Evolutionary conservation across 2,329 filamentous ascomycete species (phyloP).

Genomic region (Cercospora sesami): DNA sequence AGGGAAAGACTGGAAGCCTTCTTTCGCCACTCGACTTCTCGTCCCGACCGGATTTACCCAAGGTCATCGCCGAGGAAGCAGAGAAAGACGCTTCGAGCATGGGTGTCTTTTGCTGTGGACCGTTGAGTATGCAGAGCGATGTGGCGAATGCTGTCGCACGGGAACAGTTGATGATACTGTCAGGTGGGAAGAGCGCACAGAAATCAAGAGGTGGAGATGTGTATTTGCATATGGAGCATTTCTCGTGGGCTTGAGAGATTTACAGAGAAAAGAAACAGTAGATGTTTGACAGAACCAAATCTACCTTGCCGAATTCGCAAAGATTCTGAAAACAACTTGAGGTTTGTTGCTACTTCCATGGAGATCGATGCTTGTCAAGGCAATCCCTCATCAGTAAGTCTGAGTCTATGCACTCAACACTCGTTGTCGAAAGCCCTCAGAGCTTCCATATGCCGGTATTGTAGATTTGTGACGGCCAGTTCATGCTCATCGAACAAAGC

Average conservation of each 20-base stretch:
- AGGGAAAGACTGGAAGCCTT: background rate
- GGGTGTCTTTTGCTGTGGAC: conserved; percentile 48
- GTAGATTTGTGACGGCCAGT: no score
- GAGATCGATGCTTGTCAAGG: background rate
- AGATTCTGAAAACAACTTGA: background rate
- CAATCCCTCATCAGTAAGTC: background rate
- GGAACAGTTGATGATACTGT: conserved; percentile 44
- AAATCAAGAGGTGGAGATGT: conserved; percentile 27
- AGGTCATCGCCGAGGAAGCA: conserved; percentile 31
- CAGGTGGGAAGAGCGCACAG: conserved; percentile 26
- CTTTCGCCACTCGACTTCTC: conserved; percentile 15
- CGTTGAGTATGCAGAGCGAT: conserved; percentile 50
- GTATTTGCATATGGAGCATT: conserved; percentile 52
- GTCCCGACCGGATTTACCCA: conserved; percentile 41
- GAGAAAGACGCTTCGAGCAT: conserved; percentile 25
- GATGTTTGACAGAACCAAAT: background rate
- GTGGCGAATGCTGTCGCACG: conserved; percentile 50
- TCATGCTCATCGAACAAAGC: no score
- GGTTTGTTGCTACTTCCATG: background rate
- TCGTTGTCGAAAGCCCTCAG: background rate
- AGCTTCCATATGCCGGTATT: no score
- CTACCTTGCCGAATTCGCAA: background rate
- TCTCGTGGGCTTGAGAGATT: conserved; percentile 42
- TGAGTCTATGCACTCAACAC: background rate
- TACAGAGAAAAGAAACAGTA: background rate